phyloP scores from a whole-genome alignment of 2,329 filamentous ascomycete genomes.

The Trichoderma koningiopsis region DNA sequence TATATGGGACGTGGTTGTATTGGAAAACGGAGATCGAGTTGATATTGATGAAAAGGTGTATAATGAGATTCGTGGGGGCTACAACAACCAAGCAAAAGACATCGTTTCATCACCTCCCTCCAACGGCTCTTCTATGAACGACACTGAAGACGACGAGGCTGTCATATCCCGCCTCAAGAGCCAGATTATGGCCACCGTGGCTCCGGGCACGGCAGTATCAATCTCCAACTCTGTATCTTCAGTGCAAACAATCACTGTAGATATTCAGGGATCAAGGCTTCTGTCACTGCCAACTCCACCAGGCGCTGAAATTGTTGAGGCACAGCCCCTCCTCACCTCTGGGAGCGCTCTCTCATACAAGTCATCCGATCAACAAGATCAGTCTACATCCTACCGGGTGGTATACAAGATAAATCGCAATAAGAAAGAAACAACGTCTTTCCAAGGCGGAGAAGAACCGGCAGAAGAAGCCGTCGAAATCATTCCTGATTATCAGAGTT shows the following conservation, averaged over 20 bases:
- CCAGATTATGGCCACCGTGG: conserved; percentile 57
- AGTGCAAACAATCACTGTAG: conserved; percentile 65
- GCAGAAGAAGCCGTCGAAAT: conserved; percentile 33
- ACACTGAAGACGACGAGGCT: conserved; percentile 45
- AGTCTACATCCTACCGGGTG: conserved; percentile 50
- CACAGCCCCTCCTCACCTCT: conserved; percentile 36
- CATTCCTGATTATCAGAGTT: not conserved
- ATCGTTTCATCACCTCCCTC: not conserved
- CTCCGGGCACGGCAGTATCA: conserved; percentile 59
- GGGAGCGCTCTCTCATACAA: conserved; percentile 17
- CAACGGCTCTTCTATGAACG: not conserved
- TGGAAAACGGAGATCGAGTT: conserved; percentile 60
- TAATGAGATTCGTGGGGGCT: not conserved
- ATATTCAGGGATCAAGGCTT: conserved; percentile 57
- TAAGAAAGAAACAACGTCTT: conserved; percentile 47
- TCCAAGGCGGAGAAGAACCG: conserved; percentile 40
- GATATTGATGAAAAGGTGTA: conserved; percentile 49
- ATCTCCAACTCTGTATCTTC: conserved; percentile 62
- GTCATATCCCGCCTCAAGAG: conserved; percentile 49
- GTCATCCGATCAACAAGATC: conserved; percentile 30
- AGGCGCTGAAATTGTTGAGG: conserved; percentile 61
- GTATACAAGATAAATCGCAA: conserved; percentile 62
- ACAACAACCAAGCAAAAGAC: not conserved
- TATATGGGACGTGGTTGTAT: conserved; percentile 68
- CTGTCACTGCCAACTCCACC: conserved; percentile 57